Evolutionary conservation across 352 stramenopile species (phyloP).

Genomic region (Globisporangium nagaii): DNA sequence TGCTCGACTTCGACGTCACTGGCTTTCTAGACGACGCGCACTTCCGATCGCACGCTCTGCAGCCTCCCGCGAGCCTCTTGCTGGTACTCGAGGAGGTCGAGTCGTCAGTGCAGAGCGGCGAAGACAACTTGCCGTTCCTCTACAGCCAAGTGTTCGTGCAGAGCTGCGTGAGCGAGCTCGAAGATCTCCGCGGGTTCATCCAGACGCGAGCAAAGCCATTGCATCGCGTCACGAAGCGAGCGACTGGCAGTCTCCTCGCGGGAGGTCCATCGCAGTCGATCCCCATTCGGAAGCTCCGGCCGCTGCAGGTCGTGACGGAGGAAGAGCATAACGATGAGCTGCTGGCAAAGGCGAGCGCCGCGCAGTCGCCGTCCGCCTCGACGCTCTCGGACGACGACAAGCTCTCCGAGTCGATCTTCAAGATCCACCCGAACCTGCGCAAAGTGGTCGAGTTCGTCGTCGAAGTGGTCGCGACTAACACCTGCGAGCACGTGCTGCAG

Average conservation of each 20-base stretch:
- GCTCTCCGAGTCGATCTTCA: constrained; percentile 53
- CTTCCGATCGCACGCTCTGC: constrained; percentile 12
- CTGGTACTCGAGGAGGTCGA: constrained; percentile 9
- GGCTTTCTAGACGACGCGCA: constrained; percentile 11
- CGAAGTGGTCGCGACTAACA: constrained; percentile 46
- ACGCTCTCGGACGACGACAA: constrained; percentile 17
- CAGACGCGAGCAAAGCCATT: constrained; percentile 39
- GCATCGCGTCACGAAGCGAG: constrained; percentile 16
- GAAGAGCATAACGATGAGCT: constrained; percentile 12
- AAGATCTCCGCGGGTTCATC: constrained; percentile 53
- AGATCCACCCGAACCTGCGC: constrained; percentile 51
- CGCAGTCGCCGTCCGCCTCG: constrained; percentile 1
- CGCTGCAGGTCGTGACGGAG: constrained; percentile 43
- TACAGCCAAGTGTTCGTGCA: constrained; percentile 65
- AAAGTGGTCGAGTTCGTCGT: constrained; percentile 61
- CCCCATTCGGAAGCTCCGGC: constrained; percentile 55
- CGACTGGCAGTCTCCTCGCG: no score
- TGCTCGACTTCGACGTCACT: constrained; percentile 24
- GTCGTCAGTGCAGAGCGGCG: constrained; percentile 6
- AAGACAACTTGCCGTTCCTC: constrained; percentile 54
- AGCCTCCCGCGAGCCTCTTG: constrained; percentile 13
- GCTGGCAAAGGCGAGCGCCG: background rate
- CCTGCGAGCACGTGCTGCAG: constrained; percentile 51
- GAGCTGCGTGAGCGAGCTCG: constrained; percentile 50
- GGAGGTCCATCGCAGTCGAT: constrained; percentile 14